Base-by-base conservation (phyloP, 768 basidiomycete genomes). In the Boletus fagicola region DNA sequence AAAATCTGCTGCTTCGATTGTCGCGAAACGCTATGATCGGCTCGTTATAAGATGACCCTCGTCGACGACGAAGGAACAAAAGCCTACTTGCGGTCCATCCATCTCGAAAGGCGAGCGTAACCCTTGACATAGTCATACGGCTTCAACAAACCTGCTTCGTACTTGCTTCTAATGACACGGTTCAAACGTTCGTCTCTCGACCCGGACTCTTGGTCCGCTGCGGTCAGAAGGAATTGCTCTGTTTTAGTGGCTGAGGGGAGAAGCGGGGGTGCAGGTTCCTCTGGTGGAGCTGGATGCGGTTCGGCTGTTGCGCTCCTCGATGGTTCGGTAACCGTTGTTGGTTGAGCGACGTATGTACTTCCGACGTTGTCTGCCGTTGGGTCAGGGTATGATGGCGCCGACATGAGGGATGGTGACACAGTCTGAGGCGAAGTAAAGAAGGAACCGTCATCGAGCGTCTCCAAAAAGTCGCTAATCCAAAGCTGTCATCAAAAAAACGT, bases 71-170 rank as follows among this genome's bases (percentile, higher is more conserved):
- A 52, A 40, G 2, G 8, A 49, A 36, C 1, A 2, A 54, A 20
- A 2, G 68, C 82, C 20, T 69, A 94, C 93, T 94, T 93, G 69
- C 86, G 78, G 63, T 94, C 93, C 92, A 98, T 96, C 94, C 94
- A 98, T 54, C 90, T 81, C 53, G 87, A 90, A 61, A 98, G 74
- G 58, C 95, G 78, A 15, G 92, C 89, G 65, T 98, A 98, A 0
- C 96, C 96, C 67, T 94, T 94, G 49, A 94, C 93, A 63, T 98
- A 97, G 73, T 98, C 95, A 66, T 96, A 97, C 4, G 96, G 96
- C 67, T 92, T 94, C 62, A 98, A 75, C 43, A 98, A 72, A 0
- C 95, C 96, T 3, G 96, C 96, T 68, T 98, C 95, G 73, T 97
- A 98, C 74, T 98, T 98, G 66, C 91, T 93, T 62, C 90, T 83